phyloP scores from a whole-genome alignment of 345 rosid species.

The Mangifera indica region DNA sequence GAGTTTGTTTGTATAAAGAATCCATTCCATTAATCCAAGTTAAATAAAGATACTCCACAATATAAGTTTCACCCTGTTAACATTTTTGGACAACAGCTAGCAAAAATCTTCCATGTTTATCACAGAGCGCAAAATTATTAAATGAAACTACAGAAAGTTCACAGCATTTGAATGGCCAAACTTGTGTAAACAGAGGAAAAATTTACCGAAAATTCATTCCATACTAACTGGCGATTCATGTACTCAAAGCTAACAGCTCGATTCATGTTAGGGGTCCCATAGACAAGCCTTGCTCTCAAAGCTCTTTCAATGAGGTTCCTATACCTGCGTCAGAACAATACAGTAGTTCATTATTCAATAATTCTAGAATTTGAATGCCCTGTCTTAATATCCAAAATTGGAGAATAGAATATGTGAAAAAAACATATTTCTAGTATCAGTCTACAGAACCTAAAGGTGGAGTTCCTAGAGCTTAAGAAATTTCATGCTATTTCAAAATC shows the following conservation, averaged over 20 bases:
- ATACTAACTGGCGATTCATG: conserved; percentile 96
- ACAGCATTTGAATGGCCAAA: background rate
- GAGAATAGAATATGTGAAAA: background rate
- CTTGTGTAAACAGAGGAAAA: conserved; percentile 15
- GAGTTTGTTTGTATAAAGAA: no score
- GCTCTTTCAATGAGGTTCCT: conserved; percentile 89
- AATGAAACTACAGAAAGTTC: background rate
- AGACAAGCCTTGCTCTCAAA: conserved; percentile 89
- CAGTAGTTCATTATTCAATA: background rate
- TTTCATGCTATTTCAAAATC: background rate
- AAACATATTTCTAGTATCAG: background rate
- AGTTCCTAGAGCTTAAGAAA: background rate
- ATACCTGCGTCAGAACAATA: conserved; percentile 54
- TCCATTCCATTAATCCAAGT: no score
- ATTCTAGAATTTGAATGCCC: background rate
- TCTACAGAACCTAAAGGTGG: background rate
- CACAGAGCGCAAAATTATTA: background rate
- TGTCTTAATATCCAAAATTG: background rate
- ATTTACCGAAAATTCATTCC: conserved; percentile 97
- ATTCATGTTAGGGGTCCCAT: conserved; percentile 88
- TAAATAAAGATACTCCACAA: background rate
- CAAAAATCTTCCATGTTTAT: background rate
- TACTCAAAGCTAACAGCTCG: conserved; percentile 98
- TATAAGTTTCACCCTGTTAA: background rate
- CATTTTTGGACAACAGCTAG: background rate